Evolutionary conservation across 306 rosid species (phyloP), one percentile per base, ranked within the genome.

Genomic region (Cicer chorassanicum): DNA sequence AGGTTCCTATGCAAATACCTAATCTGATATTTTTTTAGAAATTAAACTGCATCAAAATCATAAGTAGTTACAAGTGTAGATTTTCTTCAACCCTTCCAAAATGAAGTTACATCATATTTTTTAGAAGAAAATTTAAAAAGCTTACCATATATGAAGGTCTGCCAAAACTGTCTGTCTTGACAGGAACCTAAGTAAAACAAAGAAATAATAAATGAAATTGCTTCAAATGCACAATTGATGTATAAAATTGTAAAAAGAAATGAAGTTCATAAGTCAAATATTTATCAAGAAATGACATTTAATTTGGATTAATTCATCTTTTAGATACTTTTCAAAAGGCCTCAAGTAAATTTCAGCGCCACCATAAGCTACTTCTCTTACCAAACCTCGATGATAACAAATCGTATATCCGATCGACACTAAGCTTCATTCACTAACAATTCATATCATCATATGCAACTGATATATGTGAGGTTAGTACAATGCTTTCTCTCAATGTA

Each of bases 101-200:
- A 53, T 64, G 34, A 59, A 70, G 40, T 46, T 8, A 61, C 38
- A 70, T 9, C 34, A 4, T 59, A 60, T 0, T 16, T 16, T 19
- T 54, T 49, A 72, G 2, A 11, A 44, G 40, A 55, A 12, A 72
- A 42, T 1, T 12, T 15, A 9, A 11, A 70, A 68, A 43, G 13
- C 62, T 64, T 53, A 79, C 82, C 68, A 53, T 53, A n/a, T 29
- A 4, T 29, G 68, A 65, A 64, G 78, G 82, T 34, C 40, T 46
- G 10, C 78, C 69, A 34, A 65, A 51, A 62, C 72, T 61, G 18
- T 50, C 60, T 10, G 1, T 49, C 72, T 67, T 54, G 38, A 74
- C 42, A 72, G 38, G 50, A 50, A 68, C 60, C 80, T 67, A 9
- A 60, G 36, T 6, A 24, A 59, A 80, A 57, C 59, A 53, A 59